Conservation (phyloP, 2,329 filamentous ascomycete species). For the Colletotrichum viniferum region DNA sequence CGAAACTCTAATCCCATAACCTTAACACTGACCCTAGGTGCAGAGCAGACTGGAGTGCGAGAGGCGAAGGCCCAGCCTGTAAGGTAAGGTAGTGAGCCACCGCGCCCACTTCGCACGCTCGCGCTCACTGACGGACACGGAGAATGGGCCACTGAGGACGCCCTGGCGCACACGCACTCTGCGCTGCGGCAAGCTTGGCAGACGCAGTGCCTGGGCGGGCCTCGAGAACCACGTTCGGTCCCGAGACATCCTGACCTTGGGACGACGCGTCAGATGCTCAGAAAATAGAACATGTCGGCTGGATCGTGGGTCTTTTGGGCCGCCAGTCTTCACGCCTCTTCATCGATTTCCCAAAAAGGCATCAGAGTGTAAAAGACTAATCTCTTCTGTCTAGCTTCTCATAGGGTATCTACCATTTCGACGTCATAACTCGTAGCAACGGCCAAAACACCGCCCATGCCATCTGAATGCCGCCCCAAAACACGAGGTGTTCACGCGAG, state of each 20-base stretch:
- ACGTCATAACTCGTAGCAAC: not conserved
- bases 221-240: not conserved
- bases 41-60: not conserved
- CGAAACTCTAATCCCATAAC: not conserved
- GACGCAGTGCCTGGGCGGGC: not conserved
- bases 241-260: not conserved
- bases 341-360: constrained; percentile 4
- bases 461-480: not conserved
- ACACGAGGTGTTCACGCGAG: not conserved
- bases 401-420: not conserved
- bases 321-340: not conserved
- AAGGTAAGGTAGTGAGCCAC: not conserved
- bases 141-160: not conserved
- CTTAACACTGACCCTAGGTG: not conserved
- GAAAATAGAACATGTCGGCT: not conserved
- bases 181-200: not conserved
- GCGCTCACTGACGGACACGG: not conserved
- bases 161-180: not conserved
- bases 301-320: not conserved
- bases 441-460: not conserved
- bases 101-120: not conserved
- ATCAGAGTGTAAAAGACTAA: not conserved
- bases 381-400: not conserved
- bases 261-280: not conserved
- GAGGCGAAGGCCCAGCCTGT: not conserved